Conservation (phyloP, 2,329 filamentous ascomycete species). For the Botrytis medusae region DNA sequence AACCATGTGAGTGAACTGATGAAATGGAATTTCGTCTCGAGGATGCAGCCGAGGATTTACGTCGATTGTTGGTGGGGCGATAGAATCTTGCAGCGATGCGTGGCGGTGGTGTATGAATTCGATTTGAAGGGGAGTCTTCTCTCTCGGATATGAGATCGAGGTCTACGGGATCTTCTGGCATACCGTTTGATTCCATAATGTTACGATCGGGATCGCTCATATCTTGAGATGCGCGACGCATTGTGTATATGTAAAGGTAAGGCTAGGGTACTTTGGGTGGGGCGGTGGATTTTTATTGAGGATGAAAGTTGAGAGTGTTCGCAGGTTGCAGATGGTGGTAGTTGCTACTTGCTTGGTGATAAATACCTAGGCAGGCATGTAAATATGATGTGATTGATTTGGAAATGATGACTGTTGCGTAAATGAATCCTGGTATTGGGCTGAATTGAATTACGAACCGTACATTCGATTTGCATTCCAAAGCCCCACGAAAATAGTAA, state of each 20-base stretch:
- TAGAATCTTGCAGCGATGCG: slow-evolving; percentile 79
- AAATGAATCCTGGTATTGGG: background rate
- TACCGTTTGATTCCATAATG: slow-evolving; percentile 36
- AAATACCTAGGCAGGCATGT: background rate
- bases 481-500: background rate
- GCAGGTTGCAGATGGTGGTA: slow-evolving; percentile 17
- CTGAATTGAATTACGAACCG: background rate
- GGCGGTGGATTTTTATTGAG: slow-evolving; percentile 19
- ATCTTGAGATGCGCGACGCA: slow-evolving; percentile 38
- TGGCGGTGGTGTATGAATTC: slow-evolving; percentile 63
- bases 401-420: background rate
- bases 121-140: slow-evolving; percentile 35
- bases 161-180: slow-evolving; percentile 24
- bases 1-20: slow-evolving; percentile 58
- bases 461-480: background rate
- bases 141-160: slow-evolving; percentile 35
- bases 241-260: slow-evolving; percentile 26
- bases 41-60: slow-evolving; percentile 74
- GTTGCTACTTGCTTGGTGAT: background rate
- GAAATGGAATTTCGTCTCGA: slow-evolving; percentile 79
- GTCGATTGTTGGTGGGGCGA: slow-evolving; percentile 62
- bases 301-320: slow-evolving; percentile 4
- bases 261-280: slow-evolving; percentile 7
- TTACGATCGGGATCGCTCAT: slow-evolving; percentile 41
- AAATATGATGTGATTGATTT: slow-evolving; percentile 1